Evolutionary conservation across 306 rosid species (phyloP).

Genomic region (Vicia villosa): DNA sequence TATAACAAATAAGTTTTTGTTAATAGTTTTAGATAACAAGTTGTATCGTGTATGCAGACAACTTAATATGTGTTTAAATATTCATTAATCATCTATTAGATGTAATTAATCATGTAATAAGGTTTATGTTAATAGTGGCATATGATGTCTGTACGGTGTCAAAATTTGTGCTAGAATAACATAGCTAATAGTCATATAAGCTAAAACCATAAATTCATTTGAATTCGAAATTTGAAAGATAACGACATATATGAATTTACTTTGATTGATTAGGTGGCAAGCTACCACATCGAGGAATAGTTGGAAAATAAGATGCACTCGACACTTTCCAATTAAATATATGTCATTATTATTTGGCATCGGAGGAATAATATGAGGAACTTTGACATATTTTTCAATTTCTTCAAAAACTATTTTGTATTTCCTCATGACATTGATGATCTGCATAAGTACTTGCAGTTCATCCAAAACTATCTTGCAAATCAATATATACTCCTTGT

Average conservation of each 20-base stretch:
- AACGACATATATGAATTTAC: slow-evolving; percentile 34
- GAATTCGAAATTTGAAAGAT: too few relatives aligned
- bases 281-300: slow-evolving; percentile 19
- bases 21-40: too few relatives aligned
- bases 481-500: slow-evolving; percentile 50
- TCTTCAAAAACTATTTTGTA: slow-evolving; percentile 48
- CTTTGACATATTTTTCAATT: not conserved
- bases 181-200: too few relatives aligned
- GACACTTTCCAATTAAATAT: slow-evolving; percentile 7
- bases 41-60: too few relatives aligned
- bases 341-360: not conserved
- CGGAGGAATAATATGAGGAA: not conserved
- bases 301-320: slow-evolving; percentile 41
- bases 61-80: too few relatives aligned
- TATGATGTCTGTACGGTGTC: too few relatives aligned
- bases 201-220: too few relatives aligned
- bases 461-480: slow-evolving; percentile 53
- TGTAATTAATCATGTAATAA: too few relatives aligned
- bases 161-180: too few relatives aligned
- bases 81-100: too few relatives aligned
- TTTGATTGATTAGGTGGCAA: slow-evolving; percentile 26
- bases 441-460: slow-evolving; percentile 64
- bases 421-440: slow-evolving; percentile 66
- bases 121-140: too few relatives aligned
- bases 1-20: too few relatives aligned